A percentile compares a stretch with the other conserved stretches of the same genome.
Conservation (phyloP, 2,329 filamentous ascomycete genomes). For the Alternaria arborescens region DNA sequence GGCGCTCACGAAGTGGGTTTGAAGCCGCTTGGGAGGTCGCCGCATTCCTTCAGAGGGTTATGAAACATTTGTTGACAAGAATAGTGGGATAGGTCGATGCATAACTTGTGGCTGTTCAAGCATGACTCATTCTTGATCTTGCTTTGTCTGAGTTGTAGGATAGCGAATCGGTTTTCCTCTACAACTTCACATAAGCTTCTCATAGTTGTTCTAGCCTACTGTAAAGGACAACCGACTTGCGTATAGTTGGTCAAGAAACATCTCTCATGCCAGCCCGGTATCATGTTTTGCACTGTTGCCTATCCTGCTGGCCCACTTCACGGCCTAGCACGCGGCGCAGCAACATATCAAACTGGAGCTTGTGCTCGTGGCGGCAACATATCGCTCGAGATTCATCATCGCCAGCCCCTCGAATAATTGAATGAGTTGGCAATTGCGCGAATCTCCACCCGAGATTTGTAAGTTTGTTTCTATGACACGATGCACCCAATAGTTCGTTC, state of each 20-base stretch:
- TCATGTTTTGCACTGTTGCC: background rate
- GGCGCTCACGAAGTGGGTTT: constrained; percentile 10
- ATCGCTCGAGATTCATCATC: constrained; percentile 1
- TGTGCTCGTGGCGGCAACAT: background rate
- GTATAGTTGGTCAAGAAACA: background rate
- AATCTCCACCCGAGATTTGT: background rate
- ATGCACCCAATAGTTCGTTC: constrained; percentile 4
- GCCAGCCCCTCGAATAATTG: background rate
- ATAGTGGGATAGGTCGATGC: background rate
- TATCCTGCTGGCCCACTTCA: background rate
- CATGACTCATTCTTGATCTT: background rate
- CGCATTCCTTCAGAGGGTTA: constrained; percentile 5
- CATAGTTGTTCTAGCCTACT: too few species aligned
- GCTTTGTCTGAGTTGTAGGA: background rate
- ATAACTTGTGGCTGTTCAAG: background rate
- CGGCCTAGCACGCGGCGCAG: constrained; percentile 4
- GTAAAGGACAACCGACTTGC: background rate
- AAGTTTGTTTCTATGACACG: background rate
- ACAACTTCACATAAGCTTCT: too few species aligned
- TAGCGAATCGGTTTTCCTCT: background rate
- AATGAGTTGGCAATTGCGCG: background rate
- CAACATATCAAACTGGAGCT: constrained; percentile 3
- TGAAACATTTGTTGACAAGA: constrained; percentile 2
- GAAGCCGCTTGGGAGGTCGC: background rate
- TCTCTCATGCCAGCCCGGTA: background rate